Evolutionary conservation across 352 stramenopile species (phyloP), one percentile per base, ranked within the genome.

Genomic region (Pelagophyceae sp.): DNA sequence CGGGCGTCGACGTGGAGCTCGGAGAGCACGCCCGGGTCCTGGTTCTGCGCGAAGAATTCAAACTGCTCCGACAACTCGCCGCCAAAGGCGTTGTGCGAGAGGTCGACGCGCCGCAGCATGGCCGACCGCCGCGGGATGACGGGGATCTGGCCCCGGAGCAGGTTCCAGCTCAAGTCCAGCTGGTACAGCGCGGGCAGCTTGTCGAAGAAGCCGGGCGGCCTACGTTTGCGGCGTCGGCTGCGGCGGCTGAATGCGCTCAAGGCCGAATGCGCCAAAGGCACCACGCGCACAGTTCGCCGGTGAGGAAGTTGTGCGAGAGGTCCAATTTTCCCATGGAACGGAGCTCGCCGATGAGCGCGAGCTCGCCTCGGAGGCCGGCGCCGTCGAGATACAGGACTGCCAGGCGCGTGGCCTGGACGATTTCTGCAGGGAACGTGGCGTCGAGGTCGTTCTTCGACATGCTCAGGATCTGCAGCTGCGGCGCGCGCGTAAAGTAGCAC

Each of bases 161-260:
- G 3, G 63, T 72, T 72, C 63, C 63, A 72, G 31, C 31, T 17
- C 31, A 72, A 32, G 63, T 72, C 63, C 5, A 72, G 19, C 6
- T 72, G 11, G 31, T 50, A 50, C 29, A 72, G 63, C 63, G 3
- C 3, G 6, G 63, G 29, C 63, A 38, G n/a, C 6, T n/a, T n/a
- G n/a, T n/a, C n/a, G n/a, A n/a, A n/a, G n/a, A n/a, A n/a, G n/a
- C n/a, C n/a, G n/a, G n/a, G n/a, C n/a, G n/a, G n/a, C n/a, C n/a
- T n/a, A n/a, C n/a, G n/a, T n/a, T n/a, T n/a, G n/a, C n/a, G n/a
- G n/a, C n/a, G n/a, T n/a, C n/a, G n/a, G n/a, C n/a, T n/a, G n/a
- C n/a, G n/a, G n/a, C n/a, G n/a, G n/a, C n/a, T n/a, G n/a, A n/a
- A n/a, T n/a, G n/a, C n/a, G n/a, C n/a, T n/a, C n/a, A n/a, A n/a